Base-by-base conservation (phyloP, 306 rosid genomes). In the Dalbergia cultrata region DNA sequence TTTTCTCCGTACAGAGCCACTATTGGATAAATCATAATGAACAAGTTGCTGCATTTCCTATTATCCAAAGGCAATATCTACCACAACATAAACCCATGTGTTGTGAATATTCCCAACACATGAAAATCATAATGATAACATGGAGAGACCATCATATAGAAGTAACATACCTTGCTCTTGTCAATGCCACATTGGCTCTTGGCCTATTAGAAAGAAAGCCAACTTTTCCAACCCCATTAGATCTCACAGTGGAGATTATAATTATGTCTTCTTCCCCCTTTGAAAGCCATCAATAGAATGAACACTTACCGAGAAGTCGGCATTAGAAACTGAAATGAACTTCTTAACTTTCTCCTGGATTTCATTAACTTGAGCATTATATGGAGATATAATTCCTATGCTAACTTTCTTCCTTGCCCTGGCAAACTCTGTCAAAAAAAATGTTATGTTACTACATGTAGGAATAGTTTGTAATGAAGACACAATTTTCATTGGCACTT, bases 261-360 rank as follows among this genome's bases (percentile, higher is more conserved):
- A 89, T 91, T 9, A 91, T 86, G 64, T 91, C 97, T 57, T 91
- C 90, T 44, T 91, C 93, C 92, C 90, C 0, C 93, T 92, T 89
- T 91, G 97, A 82, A 91, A 89, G 1, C 92, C 93, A 72, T 89
- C 97, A 8, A 91, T 80, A 9, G 92, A 81, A 9, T 90, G 92
- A 63, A 90, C 91, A 68, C 76, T 86, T 8, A 88, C 80, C 35
- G 77, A 76, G 70, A 89, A 91, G 17, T 58, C 44, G 1, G 74
- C 2, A 35, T 77, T 62, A 7, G 54, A 71, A 72, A 16, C 47
- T 3, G 22, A 43, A 47, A 14, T 54, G 61, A 77, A 86, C 19
- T 64, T 34, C 80, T 71, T 72, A 17, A 91, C 41, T 41, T 72
- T 82, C 66, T 89, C 68, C 22, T 87, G 69, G 74, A 91, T 89